phyloP scores from a whole-genome alignment of 129 eudicot genomes.

The Chrysanthemum lavandulifolium region DNA sequence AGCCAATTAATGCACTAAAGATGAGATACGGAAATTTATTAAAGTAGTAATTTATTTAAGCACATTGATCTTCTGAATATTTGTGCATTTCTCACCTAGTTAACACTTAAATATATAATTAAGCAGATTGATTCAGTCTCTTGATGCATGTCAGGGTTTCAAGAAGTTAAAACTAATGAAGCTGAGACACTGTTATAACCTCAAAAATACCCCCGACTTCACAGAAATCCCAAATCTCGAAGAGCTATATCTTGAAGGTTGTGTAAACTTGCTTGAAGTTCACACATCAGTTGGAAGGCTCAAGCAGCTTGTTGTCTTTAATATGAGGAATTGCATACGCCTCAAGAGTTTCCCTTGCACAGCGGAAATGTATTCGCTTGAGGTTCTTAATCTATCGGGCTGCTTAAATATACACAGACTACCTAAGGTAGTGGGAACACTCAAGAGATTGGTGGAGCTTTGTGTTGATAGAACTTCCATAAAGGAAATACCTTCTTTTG shows the following conservation, averaged over 20 bases:
- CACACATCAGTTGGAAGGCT: conserved; percentile 28
- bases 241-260: conserved; percentile 21
- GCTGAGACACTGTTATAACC: conserved; percentile 18
- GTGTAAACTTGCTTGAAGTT: conserved; percentile 19
- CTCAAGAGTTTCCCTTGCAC: conserved; percentile 8
- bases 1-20: background rate
- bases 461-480: conserved; percentile 19
- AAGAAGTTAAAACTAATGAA: conserved; percentile 21
- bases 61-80: background rate
- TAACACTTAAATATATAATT: background rate
- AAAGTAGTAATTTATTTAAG: background rate
- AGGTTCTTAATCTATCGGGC: background rate
- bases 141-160: conserved; percentile 1
- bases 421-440: background rate
- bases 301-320: conserved; percentile 13
- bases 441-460: background rate
- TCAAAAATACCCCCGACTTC: conserved; percentile 25
- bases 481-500: background rate
- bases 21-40: background rate
- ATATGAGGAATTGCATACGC: conserved; percentile 8
- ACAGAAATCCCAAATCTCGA: conserved; percentile 17
- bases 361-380: conserved; percentile 15
- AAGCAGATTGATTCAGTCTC: background rate
- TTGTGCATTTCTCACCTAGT: background rate
- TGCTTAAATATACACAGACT: background rate